Evolutionary conservation across 106 monocot genomes (phyloP).

Genomic region (Agapanthus africanus): DNA sequence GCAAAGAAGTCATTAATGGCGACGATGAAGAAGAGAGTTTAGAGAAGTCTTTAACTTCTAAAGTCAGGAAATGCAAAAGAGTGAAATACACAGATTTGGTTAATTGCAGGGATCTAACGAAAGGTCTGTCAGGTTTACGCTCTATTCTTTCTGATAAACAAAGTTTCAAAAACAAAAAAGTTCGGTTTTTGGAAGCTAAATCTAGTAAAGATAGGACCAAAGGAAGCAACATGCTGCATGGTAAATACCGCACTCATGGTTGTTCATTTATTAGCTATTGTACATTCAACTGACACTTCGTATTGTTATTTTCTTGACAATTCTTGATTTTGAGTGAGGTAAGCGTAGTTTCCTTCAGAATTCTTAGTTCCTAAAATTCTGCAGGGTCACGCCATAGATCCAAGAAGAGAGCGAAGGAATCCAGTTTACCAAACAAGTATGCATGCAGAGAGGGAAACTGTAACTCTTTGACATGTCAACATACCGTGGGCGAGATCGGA

Average conservation of each 20-base stretch:
- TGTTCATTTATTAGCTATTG: constrained; percentile 10
- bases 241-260: constrained; percentile 11
- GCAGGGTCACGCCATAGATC: constrained; percentile 32
- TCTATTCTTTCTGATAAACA: constrained; percentile 11
- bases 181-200: constrained; percentile 47
- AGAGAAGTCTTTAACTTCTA: constrained; percentile 7
- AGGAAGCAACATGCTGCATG: constrained; percentile 11
- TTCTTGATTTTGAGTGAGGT: constrained; percentile 2
- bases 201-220: constrained; percentile 11
- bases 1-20: constrained; percentile 5
- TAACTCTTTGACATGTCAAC: constrained; percentile 9
- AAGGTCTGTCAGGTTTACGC: background rate
- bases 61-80: constrained; percentile 6
- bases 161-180: constrained; percentile 29
- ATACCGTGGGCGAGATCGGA: constrained; percentile 16
- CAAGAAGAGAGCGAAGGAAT: constrained; percentile 5
- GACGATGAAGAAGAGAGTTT: constrained; percentile 17
- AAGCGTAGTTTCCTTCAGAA: background rate
- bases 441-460: constrained; percentile 4
- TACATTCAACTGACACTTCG: background rate
- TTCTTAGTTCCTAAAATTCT: constrained; percentile 10
- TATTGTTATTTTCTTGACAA: background rate
- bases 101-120: constrained; percentile 1
- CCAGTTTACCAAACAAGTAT: constrained; percentile 8
- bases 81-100: background rate